Evolutionary conservation across 306 rosid genomes (phyloP), one percentile per base, ranked within the genome.

Genomic region (Bauhinia variegata): DNA sequence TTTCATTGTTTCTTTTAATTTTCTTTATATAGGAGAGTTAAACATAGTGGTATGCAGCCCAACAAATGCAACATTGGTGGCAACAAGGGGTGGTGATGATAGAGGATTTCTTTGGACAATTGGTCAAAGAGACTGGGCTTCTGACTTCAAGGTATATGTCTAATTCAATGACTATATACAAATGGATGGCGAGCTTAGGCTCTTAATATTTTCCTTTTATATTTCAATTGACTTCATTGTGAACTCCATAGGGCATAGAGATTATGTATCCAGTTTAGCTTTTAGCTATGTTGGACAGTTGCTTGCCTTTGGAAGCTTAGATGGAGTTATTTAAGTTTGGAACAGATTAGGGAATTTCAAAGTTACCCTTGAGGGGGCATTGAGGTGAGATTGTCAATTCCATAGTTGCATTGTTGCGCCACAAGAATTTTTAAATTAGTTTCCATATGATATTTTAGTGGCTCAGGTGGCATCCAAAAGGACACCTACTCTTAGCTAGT

Each of bases 381-480:
- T 33, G 90, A 85, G 86, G 97, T 93, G 52, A 80, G 78, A 43
- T 47, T 54, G 9, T 51, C 38, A 49, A 3, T 18, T 59, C 12
- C 75, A 49, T 63, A 52, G 36, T 30, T 32, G 34, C 12, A 13
- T 9, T 70, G 11, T 33, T 42, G 11, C 71, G 16, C 39, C n/a
- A 11, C 51, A 16, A 5, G 32, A 49, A 32, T 43, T 71, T 71
- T n/a, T n/a, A n/a, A n/a, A 7, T 72, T 59, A 11, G 53, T 53
- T 73, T 63, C 43, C 14, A 10, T 75, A 48, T 78, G 68, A 60
- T 48, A 67, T 83, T 68, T 70, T 80, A 93, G 99, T 93, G 99
- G 99, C 78, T 89, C 39, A 78, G 75, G 72, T 93, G 99, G 99
- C 95, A 93, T 83, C 97, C 99, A 19, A 86, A 83, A 75, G 97